Conservation (phyloP, 352 stramenopile genomes). For the Globisporangium spiculum region DNA sequence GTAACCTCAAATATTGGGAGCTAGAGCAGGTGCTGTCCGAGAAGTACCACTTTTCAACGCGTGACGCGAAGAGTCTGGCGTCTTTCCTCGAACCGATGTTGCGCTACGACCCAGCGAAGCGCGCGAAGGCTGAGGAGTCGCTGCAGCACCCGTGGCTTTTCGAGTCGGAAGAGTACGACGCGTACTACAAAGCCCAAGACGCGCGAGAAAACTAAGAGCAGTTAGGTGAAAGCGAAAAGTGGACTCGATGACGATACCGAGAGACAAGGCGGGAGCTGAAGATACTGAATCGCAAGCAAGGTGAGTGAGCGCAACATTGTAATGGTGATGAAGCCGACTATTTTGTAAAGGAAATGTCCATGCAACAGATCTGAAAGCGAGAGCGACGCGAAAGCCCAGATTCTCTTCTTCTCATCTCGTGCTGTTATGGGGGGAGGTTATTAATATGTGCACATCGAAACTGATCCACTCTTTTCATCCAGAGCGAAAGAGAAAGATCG, state of each 20-base stretch:
- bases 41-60: conserved; percentile 93
- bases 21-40: conserved; percentile 95
- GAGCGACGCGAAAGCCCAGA: neutral
- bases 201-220: conserved; percentile 11
- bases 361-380: neutral
- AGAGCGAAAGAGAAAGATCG: neutral
- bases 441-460: conserved; percentile 7
- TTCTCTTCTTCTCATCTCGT: neutral
- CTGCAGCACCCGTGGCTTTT: conserved; percentile 94
- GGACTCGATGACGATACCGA: neutral
- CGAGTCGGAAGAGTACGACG: conserved; percentile 11
- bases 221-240: conserved; percentile 4
- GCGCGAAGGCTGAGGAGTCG: conserved; percentile 91
- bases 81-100: conserved; percentile 96
- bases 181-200: conserved; percentile 16
- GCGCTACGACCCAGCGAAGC: conserved; percentile 76
- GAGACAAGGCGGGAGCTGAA: neutral
- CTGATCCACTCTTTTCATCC: conserved; percentile 1
- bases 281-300: neutral
- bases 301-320: neutral
- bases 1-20: conserved; percentile 97
- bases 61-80: conserved; percentile 87
- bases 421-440: neutral
- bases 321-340: neutral
- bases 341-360: neutral